Conservation (phyloP, 2,329 filamentous ascomycete genomes). For the Aphanocladium album region DNA sequence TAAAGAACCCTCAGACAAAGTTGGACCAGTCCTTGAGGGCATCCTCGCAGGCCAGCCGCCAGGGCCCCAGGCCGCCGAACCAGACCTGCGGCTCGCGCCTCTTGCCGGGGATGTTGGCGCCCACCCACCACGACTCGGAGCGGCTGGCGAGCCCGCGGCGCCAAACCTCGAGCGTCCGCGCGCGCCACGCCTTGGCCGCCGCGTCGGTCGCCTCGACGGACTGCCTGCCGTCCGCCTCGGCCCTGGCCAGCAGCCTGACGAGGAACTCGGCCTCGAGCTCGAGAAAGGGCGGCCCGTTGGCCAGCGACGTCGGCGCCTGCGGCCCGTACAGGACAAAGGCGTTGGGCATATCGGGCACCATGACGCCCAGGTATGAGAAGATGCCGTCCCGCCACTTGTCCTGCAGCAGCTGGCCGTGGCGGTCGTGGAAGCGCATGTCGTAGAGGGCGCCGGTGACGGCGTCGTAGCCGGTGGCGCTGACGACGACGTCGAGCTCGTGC, state of each 20-base stretch:
- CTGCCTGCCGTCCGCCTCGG: too few species aligned
- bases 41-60: background rate
- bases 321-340: background rate
- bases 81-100: background rate
- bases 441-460: too few species aligned
- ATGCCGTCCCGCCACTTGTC: too few species aligned
- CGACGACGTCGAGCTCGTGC: too few species aligned
- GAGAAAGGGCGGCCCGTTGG: background rate
- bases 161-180: too few species aligned
- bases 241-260: background rate
- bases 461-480: too few species aligned
- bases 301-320: background rate
- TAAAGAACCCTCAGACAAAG: too few species aligned
- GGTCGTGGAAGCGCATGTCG: too few species aligned
- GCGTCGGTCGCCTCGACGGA: too few species aligned
- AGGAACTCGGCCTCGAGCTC: background rate
- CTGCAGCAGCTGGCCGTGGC: too few species aligned
- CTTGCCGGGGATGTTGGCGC: background rate
- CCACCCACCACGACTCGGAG: background rate
- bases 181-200: too few species aligned
- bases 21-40: background rate
- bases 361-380: too few species aligned
- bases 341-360: background rate
- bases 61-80: background rate
- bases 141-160: background rate